phyloP scores from a whole-genome alignment of 257 asterid genomes.

The Misopates orontium region DNA sequence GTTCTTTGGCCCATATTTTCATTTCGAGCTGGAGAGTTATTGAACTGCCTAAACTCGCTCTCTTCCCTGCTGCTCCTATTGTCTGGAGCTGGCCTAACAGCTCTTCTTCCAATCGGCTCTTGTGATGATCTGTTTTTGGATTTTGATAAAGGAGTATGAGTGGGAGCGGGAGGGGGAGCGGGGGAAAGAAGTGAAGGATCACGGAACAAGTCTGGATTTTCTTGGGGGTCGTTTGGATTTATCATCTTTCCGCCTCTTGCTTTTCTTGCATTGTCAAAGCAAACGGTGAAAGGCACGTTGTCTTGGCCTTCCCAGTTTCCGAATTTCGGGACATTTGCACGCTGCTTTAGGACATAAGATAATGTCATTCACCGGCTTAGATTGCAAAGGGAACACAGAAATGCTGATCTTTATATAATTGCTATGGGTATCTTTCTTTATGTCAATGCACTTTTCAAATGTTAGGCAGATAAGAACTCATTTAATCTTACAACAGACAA shows the following conservation, averaged over 20 bases:
- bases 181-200: constrained; percentile 32
- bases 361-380: background rate
- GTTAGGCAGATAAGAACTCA: no score
- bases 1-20: constrained; percentile 40
- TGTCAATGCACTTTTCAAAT: no score
- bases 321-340: constrained; percentile 50
- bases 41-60: constrained; percentile 37
- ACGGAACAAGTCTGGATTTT: constrained; percentile 59
- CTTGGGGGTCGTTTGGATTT: constrained; percentile 78
- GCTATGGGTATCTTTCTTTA: no score
- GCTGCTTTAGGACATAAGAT: constrained; percentile 30
- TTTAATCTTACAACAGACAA: no score
- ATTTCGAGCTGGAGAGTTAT: constrained; percentile 41
- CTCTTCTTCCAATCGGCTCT: constrained; percentile 40
- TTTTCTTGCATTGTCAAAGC: constrained; percentile 75
- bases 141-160: constrained; percentile 32
- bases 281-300: constrained; percentile 68
- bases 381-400: no score
- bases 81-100: constrained; percentile 31
- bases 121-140: constrained; percentile 30
- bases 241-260: constrained; percentile 60
- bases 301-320: constrained; percentile 64
- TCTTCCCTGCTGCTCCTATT: constrained; percentile 45
- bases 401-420: no score
- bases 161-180: constrained; percentile 20